Base-by-base conservation (phyloP, 2,329 filamentous ascomycete genomes). In the Claviceps sp. region DNA sequence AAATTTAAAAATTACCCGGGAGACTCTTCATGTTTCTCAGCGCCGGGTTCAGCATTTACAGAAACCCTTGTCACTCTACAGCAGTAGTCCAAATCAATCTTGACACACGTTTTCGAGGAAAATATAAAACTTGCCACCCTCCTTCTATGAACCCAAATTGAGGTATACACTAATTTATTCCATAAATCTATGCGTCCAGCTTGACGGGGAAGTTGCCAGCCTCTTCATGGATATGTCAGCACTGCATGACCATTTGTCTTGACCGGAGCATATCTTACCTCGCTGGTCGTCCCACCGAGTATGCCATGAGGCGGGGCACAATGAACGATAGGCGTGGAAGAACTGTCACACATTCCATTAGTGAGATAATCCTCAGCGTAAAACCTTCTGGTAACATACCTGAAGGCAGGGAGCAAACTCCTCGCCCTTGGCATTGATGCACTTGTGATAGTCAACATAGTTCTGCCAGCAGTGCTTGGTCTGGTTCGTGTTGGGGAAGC, bases 381-480 rank as follows among this genome's bases (percentile, higher is more conserved):
- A 11, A 16, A 38, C 11, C 3, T 14, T 13, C 18, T 20, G 13
- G 8, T 1, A 24, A 36, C 70, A 60, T 84, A 95, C 90, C 85
- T 96, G 90, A 67, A 84, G 85, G 86, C 91, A 97, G 60, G 91
- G 91, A 64, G 87, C 85, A 72, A 97, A 97, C 69, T 96, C 90
- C 79, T 97, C 91, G 73, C 91, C 91, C 82, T 97, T 97, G 75
- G 90, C 91, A 69, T 85, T 78, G 73, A 96, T 89, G 79, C 93
- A 98, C 82, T 98, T 98, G 84, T 98, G 88, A 81, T 98, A 97
- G 75, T 98, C 93, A 77, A 98, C 93, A 76, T 98, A 98, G 82
- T 98, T 98, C 74, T 98, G 94, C 93, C 93, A 98, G 88, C 93
- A 98, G 83, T 98, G 90, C 86, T 96, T 96, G 75, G 90, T 86